Base-by-base conservation (phyloP, 257 asterid genomes). In the Haberlea rhodopensis region DNA sequence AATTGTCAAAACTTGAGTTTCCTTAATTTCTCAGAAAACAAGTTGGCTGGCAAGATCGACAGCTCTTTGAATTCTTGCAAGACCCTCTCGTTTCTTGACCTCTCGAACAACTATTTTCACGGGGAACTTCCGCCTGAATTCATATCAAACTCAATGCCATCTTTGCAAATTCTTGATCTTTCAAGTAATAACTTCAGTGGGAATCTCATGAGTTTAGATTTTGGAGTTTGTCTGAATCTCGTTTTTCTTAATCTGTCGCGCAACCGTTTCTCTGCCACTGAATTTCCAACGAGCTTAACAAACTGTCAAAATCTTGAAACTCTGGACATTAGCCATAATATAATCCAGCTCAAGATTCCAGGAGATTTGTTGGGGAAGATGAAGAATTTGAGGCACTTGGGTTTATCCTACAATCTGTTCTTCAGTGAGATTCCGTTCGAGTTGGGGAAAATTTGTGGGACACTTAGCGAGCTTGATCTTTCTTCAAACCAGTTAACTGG, bases 381-480 rank as follows among this genome's bases (percentile, higher is more conserved):
- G 66, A 85, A 55, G 80, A 80, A 40, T 40, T 67, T 89, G 89
- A 84, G 68, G 79, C 72, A 56, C 16, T 57, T 91, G 71, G 49
- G 57, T 34, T 65, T 91, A 57, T 78, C 94, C 11, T 71, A 78
- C 65, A 91, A 87, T 31, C 75, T 52, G 23, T 87, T 91, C 52
- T 73, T 23, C 5, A 95, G 95, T 7, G 85, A 84, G 70, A 85
- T 91, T 73, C 98, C 96, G 4, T 6, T 56, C 0, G 94, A 75
- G 62, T 61, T 91, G 76, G 95, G 80, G 19, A 64, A 43, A 16
- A 52, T 68, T 34, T 91, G 96, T 65, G 74, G 80, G 32, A 73
- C 72, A 20, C 67, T 91, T 5, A 84, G 76, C 74, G 94, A 81
- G 75, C 96, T 91, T 34, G 98, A 91, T 82, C 89, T 91, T 74